Percentiles rank a stretch among this genome's conserved stretches.
Conservation (phyloP, 1,139 yeast species). For the Taiozyma sp. region DNA sequence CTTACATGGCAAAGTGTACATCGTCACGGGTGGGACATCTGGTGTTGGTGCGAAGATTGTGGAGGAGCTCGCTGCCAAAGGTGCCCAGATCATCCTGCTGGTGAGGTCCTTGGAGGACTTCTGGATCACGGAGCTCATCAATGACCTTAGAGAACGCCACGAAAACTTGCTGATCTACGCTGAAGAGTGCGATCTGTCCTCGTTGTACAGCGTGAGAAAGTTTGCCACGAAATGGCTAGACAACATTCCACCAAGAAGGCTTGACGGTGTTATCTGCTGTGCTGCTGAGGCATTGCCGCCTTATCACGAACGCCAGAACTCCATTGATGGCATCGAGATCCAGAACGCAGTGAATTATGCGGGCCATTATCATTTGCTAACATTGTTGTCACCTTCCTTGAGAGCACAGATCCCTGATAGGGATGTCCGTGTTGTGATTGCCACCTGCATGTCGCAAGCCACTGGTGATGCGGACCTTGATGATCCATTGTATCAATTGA, state of each 20-base stretch:
- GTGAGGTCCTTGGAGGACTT: slow-evolving; percentile 60
- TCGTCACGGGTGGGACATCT: slow-evolving; percentile 86
- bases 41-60: slow-evolving; percentile 84
- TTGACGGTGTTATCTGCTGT: slow-evolving; percentile 85
- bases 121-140: slow-evolving; percentile 78
- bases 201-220: slow-evolving; percentile 72
- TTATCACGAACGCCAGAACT: slow-evolving; percentile 53
- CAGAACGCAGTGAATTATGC: slow-evolving; percentile 83
- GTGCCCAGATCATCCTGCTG: slow-evolving; percentile 82
- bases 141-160: slow-evolving; percentile 68
- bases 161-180: slow-evolving; percentile 77
- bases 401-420: slow-evolving; percentile 91
- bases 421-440: slow-evolving; percentile 76
- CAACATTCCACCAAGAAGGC: slow-evolving; percentile 81
- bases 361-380: slow-evolving; percentile 75
- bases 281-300: slow-evolving; percentile 82
- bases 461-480: slow-evolving; percentile 59
- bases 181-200: slow-evolving; percentile 79
- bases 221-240: slow-evolving; percentile 96
- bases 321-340: slow-evolving; percentile 78
- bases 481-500: slow-evolving; percentile 65
- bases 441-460: slow-evolving; percentile 75
- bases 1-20: slow-evolving; percentile 83
- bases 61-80: slow-evolving; percentile 66
- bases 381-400: slow-evolving; percentile 73